Conservation (phyloP, 768 basidiomycete genomes). For the Russula sp. region DNA sequence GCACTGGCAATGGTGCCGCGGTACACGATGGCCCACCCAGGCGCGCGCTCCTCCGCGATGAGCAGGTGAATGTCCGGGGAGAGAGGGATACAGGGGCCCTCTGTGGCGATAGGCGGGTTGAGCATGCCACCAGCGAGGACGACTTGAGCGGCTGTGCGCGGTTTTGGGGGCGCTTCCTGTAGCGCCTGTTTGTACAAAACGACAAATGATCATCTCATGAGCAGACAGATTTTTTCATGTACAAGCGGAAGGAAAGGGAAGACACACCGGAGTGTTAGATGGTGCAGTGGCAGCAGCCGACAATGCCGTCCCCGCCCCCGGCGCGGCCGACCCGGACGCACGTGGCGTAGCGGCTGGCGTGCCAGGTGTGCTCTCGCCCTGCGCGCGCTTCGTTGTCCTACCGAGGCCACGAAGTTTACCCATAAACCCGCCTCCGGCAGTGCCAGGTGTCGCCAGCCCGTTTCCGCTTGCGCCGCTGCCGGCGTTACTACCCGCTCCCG, state of each 20-base stretch:
- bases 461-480: not conserved
- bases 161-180: slow-evolving; percentile 23
- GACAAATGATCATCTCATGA: slow-evolving; percentile 23
- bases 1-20: slow-evolving; percentile 60
- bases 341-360: slow-evolving; percentile 11
- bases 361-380: slow-evolving; percentile 27
- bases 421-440: slow-evolving; percentile 55
- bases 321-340: not conserved
- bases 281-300: not conserved
- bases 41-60: slow-evolving; percentile 75
- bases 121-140: slow-evolving; percentile 49
- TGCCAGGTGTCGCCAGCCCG: slow-evolving; percentile 8
- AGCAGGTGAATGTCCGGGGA: slow-evolving; percentile 58
- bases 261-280: not conserved
- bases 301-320: not conserved
- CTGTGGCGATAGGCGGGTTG: slow-evolving; percentile 60
- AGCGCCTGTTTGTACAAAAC: not conserved
- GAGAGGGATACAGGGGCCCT: slow-evolving; percentile 62
- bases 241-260: not conserved
- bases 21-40: slow-evolving; percentile 73
- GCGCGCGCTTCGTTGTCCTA: slow-evolving; percentile 43
- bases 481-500: not conserved
- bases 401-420: slow-evolving; percentile 74
- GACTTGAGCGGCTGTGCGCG: slow-evolving; percentile 48
- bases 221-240: not conserved